Conservation (phyloP, 306 rosid genomes). For the Hippophae tibetana region DNA sequence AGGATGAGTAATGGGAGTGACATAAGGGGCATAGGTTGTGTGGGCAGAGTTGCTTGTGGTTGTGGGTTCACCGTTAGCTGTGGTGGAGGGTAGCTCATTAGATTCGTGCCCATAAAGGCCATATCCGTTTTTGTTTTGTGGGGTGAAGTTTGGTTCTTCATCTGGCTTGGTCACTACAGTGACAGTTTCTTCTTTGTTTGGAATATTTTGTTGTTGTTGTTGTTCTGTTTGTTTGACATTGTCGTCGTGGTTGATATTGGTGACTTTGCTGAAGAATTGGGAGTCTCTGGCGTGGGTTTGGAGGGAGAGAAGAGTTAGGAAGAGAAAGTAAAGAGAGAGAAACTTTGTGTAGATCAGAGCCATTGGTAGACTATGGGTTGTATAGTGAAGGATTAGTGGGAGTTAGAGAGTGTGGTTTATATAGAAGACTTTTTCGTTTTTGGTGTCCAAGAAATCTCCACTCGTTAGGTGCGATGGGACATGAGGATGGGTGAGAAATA, state of each 20-base stretch:
- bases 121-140: constrained; percentile 50
- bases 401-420: constrained; percentile 22
- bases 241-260: constrained; percentile 9
- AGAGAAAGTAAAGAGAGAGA: constrained; percentile 30
- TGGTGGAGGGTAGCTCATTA: constrained; percentile 33
- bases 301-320: constrained; percentile 28
- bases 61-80: constrained; percentile 17
- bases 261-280: constrained; percentile 74
- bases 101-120: constrained; percentile 85
- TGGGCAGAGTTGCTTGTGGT: constrained; percentile 19
- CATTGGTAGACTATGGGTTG: constrained; percentile 21
- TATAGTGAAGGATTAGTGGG: constrained; percentile 6
- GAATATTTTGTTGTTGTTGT: constrained; percentile 25
- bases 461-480: constrained; percentile 46
- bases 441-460: constrained; percentile 18
- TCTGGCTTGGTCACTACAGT: constrained; percentile 15
- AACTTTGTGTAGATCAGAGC: constrained; percentile 30
- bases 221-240: constrained; percentile 20
- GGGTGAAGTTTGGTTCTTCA: constrained; percentile 52
- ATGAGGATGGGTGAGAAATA: constrained; percentile 18
- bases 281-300: constrained; percentile 61
- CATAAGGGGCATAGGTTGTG: constrained; percentile 15
- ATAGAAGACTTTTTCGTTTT: constrained; percentile 24
- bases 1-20: constrained; percentile 14
- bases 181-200: constrained; percentile 23